Conservation (phyloP, 768 basidiomycete species). For the Psilocybe sp. region DNA sequence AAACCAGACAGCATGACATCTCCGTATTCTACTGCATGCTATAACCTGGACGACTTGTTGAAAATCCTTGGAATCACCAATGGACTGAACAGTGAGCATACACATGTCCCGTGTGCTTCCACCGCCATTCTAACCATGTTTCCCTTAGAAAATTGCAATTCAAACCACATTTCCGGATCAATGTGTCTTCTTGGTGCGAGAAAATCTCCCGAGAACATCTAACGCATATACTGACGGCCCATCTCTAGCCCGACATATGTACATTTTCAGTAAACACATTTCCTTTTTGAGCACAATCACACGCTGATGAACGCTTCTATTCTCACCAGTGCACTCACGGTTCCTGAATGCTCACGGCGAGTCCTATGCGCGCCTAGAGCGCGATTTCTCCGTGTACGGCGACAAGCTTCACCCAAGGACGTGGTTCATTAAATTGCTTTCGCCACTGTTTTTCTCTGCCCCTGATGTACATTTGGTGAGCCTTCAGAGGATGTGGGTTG, state of each 20-base stretch:
- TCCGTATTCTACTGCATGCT: slow-evolving; percentile 32
- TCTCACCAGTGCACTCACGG: slow-evolving; percentile 25
- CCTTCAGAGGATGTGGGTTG: slow-evolving; percentile 46
- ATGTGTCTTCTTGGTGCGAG: background rate
- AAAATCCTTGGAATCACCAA: slow-evolving; percentile 31
- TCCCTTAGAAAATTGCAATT: slow-evolving; percentile 10
- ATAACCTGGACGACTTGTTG: slow-evolving; percentile 30
- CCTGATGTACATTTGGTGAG: slow-evolving; percentile 41
- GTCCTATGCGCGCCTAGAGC: slow-evolving; percentile 37
- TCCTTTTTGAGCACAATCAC: background rate
- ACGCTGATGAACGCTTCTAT: background rate
- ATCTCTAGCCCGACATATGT: background rate
- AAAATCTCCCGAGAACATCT: slow-evolving; percentile 5
- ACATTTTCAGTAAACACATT: background rate
- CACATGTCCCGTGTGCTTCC: background rate
- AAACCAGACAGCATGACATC: slow-evolving; percentile 34
- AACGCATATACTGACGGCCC: slow-evolving; percentile 12
- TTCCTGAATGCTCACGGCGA: slow-evolving; percentile 46
- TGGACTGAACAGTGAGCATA: slow-evolving; percentile 28
- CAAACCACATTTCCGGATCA: slow-evolving; percentile 17
- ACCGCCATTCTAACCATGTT: background rate
- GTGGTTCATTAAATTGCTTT: slow-evolving; percentile 28
- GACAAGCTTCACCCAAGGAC: slow-evolving; percentile 23
- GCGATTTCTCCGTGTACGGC: slow-evolving; percentile 36
- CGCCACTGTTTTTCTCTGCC: slow-evolving; percentile 44